A percentile compares a stretch with the other conserved stretches of the same genome.
These are phyloP conservation scores for Combretum micranthum DNA, from an alignment of 345 rosid genomes.

Conservation along the genomic window DNA sequence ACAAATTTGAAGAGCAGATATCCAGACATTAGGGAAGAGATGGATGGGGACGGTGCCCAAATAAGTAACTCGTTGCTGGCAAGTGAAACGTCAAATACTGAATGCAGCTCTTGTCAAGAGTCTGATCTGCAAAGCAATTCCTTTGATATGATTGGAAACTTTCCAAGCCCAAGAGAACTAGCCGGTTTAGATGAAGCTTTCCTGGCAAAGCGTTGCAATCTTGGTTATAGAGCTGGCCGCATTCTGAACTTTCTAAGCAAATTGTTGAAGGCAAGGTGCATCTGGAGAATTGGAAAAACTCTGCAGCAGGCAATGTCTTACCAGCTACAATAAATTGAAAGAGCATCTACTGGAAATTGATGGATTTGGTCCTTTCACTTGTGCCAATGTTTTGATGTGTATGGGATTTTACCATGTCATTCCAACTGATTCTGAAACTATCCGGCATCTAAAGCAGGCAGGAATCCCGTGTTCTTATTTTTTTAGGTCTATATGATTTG, in stretches of 20 bases:
- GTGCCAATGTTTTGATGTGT: constrained; percentile 47
- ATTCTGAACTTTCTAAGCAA: constrained; percentile 36
- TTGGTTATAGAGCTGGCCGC: constrained; percentile 42
- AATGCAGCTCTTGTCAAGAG: constrained; percentile 6
- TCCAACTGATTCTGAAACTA: constrained; percentile 48
- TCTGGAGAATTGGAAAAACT: constrained; percentile 25
- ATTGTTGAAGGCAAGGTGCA: constrained; percentile 37
- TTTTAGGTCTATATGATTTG: neutral
- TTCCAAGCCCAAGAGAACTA: constrained; percentile 41
- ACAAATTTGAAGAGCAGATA: constrained; percentile 12
- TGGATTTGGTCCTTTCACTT: constrained; percentile 52
- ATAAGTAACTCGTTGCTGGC: neutral
- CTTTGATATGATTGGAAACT: constrained; percentile 18
- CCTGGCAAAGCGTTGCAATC: constrained; percentile 38
- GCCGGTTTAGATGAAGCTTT: constrained; percentile 34
- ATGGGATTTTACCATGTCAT: constrained; percentile 47
- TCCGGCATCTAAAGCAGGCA: constrained; percentile 45
- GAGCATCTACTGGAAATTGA: constrained; percentile 25
- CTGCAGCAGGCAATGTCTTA: constrained; percentile 13
- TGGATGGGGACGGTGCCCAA: constrained; percentile 4
- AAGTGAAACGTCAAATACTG: neutral
- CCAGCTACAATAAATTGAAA: constrained; percentile 19
- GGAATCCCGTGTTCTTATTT: neutral
- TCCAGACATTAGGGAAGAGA: neutral
- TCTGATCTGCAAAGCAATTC: neutral